These are phyloP conservation scores for Microbotryum violaceum DNA, from an alignment of 1,284 basidiomycete genomes.

Conservation along the genomic window DNA sequence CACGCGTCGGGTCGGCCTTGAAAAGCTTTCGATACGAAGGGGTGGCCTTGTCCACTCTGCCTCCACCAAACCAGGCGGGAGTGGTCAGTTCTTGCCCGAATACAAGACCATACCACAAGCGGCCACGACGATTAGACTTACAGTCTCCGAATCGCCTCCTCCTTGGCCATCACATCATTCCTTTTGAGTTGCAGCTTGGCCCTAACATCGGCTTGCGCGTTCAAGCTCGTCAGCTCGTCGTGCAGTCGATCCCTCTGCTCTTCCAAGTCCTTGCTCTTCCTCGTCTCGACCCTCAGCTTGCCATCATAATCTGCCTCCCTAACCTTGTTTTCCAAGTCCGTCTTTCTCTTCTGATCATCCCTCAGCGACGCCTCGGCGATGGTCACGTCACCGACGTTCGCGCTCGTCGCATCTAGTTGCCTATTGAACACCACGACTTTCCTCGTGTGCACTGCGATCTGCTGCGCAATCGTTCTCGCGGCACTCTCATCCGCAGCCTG, in stretches of 20 bases:
- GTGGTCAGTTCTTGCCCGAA: constrained; percentile 11
- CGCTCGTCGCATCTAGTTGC: constrained; percentile 36
- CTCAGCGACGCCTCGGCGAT: constrained; percentile 38
- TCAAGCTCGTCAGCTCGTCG: constrained; percentile 63
- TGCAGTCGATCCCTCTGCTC: constrained; percentile 63
- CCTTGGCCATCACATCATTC: constrained; percentile 58
- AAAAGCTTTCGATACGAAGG: constrained; percentile 55
- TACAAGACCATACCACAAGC: constrained; percentile 9
- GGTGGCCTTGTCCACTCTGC: constrained; percentile 56
- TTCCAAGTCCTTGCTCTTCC: constrained; percentile 57
- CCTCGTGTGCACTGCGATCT: constrained; percentile 28
- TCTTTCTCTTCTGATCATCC: constrained; percentile 56
- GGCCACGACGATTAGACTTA: constrained; percentile 43
- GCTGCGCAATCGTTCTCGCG: constrained; percentile 22
- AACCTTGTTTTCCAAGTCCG: constrained; percentile 55
- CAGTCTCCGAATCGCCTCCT: constrained; percentile 58
- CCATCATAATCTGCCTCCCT: constrained; percentile 60
- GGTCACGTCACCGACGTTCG: constrained; percentile 54
- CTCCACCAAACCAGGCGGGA: not conserved
- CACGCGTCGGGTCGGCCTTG: constrained; percentile 18
- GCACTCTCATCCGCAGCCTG: constrained; percentile 33
- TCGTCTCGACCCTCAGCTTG: constrained; percentile 54
- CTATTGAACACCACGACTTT: constrained; percentile 42
- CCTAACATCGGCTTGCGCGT: constrained; percentile 70
- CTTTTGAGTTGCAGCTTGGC: constrained; percentile 73